Evolutionary conservation across 1,284 basidiomycete species (phyloP).

Genomic region (Athelia psychrophila): DNA sequence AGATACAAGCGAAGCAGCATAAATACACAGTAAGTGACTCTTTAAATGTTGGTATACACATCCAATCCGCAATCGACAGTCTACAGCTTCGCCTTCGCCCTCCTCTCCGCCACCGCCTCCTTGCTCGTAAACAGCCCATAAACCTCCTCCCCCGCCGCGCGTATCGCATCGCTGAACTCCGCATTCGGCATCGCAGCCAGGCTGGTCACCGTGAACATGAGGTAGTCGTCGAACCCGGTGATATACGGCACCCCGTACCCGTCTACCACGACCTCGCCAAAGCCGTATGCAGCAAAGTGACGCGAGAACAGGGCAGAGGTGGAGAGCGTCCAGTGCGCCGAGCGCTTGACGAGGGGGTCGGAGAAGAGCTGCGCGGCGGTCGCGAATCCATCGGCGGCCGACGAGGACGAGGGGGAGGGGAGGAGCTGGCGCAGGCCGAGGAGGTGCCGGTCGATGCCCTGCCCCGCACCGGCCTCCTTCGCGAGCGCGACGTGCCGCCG

Average conservation of each 20-base stretch:
- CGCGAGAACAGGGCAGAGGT: constrained; percentile 88
- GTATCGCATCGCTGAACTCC: constrained; percentile 64
- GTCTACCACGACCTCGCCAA: constrained; percentile 83
- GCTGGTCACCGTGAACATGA: constrained; percentile 83
- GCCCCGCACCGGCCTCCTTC: constrained; percentile 65
- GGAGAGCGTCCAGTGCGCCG: constrained; percentile 72
- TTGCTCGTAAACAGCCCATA: constrained; percentile 44
- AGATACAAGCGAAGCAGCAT: too few species aligned
- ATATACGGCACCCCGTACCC: constrained; percentile 80
- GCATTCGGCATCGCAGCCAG: constrained; percentile 74
- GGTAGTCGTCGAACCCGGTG: constrained; percentile 71
- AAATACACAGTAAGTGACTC: too few species aligned
- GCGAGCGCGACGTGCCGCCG: constrained; percentile 73
- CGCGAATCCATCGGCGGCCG: constrained; percentile 35
- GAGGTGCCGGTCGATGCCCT: constrained; percentile 83
- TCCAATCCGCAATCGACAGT: neutral
- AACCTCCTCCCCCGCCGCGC: constrained; percentile 65
- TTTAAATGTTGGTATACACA: too few species aligned
- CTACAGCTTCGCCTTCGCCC: constrained; percentile 18
- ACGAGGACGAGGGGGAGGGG: neutral
- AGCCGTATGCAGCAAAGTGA: constrained; percentile 80
- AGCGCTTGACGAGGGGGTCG: constrained; percentile 68
- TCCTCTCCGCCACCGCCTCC: too few species aligned
- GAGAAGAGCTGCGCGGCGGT: constrained; percentile 63
- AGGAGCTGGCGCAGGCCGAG: constrained; percentile 49